Percentiles rank a stretch among this genome's conserved stretches.
Conservation (phyloP, 2,329 filamentous ascomycete species). For the Cytospora schulzeri region DNA sequence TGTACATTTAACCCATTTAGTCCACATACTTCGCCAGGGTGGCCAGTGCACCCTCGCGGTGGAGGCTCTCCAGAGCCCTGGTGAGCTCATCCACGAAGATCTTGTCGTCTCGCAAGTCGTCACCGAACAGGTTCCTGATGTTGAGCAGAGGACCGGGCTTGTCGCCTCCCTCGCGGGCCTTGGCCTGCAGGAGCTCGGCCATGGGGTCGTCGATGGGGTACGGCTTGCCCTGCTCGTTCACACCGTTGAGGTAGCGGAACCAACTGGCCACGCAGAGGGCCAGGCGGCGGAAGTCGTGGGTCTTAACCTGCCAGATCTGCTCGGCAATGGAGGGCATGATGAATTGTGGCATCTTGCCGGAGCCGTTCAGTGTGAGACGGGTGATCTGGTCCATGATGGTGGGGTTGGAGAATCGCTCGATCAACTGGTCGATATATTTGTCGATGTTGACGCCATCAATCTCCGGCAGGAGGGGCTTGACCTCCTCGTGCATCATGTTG, state of each 20-base stretch:
- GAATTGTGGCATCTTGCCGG: conserved; percentile 57
- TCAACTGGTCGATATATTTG: conserved; percentile 53
- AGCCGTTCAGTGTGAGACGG: conserved; percentile 53
- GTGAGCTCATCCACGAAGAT: conserved; percentile 50
- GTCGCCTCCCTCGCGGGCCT: conserved; percentile 46
- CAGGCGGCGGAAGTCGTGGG: conserved; percentile 48
- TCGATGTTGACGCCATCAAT: conserved; percentile 55
- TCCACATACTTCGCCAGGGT: conserved; percentile 53
- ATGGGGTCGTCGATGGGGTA: conserved; percentile 51
- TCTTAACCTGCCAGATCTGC: conserved; percentile 46
- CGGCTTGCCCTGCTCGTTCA: conserved; percentile 49
- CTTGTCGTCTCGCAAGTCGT: conserved; percentile 51
- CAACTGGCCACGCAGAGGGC: conserved; percentile 51
- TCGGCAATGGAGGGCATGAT: conserved; percentile 52
- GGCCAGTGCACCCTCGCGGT: conserved; percentile 50
- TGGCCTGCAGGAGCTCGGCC: conserved; percentile 48
- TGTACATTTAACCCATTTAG: conserved; percentile 3
- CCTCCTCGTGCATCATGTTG: conserved; percentile 59
- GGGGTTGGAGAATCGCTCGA: conserved; percentile 58
- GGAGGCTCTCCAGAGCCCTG: conserved; percentile 49
- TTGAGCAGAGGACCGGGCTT: conserved; percentile 47
- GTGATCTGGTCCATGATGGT: conserved; percentile 58
- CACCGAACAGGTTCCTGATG: conserved; percentile 52
- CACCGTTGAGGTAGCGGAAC: conserved; percentile 55
- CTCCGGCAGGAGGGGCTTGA: conserved; percentile 53